Evolutionary conservation across 208 protist genomes (phyloP).

Genomic region (Phytomonas sp.): DNA sequence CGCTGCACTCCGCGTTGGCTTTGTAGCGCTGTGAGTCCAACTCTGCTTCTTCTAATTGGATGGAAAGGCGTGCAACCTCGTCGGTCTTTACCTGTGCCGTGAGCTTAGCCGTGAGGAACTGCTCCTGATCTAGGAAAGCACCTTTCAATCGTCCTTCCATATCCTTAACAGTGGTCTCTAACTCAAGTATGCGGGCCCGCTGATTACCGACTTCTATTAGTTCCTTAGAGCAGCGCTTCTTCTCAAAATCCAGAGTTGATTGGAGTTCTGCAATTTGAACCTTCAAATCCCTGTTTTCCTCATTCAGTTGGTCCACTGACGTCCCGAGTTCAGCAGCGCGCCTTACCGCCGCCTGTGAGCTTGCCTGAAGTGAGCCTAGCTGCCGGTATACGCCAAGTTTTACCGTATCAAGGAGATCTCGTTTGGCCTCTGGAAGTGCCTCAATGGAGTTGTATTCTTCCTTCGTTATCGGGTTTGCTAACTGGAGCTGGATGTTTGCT

Average conservation of each 20-base stretch:
- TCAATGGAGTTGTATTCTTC: conserved; percentile 69
- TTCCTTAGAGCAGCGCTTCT: conserved; percentile 22
- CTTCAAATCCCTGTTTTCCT: conserved; percentile 37
- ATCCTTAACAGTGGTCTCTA: conserved; percentile 50
- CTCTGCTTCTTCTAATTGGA: conserved; percentile 75
- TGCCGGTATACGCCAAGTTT: conserved; percentile 82
- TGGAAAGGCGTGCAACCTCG: conserved; percentile 62
- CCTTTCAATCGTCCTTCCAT: conserved; percentile 42
- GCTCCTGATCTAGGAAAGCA: conserved; percentile 66
- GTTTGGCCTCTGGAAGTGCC: conserved; percentile 43
- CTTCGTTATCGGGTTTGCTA: conserved; percentile 66
- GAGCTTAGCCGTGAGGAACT: conserved; percentile 72
- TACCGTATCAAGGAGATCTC: conserved; percentile 71
- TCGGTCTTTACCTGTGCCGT: conserved; percentile 77
- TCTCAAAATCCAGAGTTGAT: conserved; percentile 21
- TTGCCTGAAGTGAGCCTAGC: conserved; percentile 47
- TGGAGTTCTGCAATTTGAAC: conserved; percentile 33
- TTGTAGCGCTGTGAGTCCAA: conserved; percentile 70
- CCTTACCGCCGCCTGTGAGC: conserved; percentile 35
- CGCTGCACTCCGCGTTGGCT: conserved; percentile 68
- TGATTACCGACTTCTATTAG: conserved; percentile 31
- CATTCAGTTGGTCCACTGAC: conserved; percentile 24
- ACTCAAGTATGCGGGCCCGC: conserved; percentile 39
- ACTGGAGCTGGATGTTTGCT: conserved; percentile 52
- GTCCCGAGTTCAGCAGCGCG: conserved; percentile 54